Evolutionary conservation across 176 grass and related monocot genomes (phyloP).

Genomic region (Cocos nucifera): DNA sequence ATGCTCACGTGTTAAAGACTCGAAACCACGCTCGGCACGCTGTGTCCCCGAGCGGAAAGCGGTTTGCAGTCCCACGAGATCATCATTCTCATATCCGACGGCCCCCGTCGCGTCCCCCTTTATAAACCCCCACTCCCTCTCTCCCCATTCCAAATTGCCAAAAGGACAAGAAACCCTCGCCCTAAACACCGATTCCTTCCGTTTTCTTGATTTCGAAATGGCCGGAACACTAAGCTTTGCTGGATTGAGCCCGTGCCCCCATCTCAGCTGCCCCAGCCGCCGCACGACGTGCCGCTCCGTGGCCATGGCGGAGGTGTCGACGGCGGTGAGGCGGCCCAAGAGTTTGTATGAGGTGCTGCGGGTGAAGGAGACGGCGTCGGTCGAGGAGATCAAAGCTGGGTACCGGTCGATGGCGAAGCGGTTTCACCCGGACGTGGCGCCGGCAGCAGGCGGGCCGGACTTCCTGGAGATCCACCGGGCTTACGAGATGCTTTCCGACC

Average conservation of each 20-base stretch:
- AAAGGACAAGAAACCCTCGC: background rate
- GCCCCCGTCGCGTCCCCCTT: too few relatives aligned
- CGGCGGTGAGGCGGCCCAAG: background rate
- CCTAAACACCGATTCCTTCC: background rate
- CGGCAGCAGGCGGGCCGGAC: background rate
- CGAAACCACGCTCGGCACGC: too few relatives aligned
- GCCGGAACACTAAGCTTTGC: constrained; percentile 6
- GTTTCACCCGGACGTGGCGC: constrained; percentile 46
- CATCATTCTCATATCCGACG: too few relatives aligned
- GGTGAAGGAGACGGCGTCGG: constrained; percentile 43
- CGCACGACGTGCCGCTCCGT: background rate
- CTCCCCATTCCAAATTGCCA: too few relatives aligned
- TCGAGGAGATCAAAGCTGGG: constrained; percentile 52
- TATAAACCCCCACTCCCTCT: too few relatives aligned
- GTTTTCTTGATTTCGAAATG: constrained; percentile 2
- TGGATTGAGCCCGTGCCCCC: background rate
- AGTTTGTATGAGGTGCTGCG: constrained; percentile 47
- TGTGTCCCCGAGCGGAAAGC: too few relatives aligned
- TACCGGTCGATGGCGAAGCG: constrained; percentile 69
- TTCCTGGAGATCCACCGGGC: constrained; percentile 58
- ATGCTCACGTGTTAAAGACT: too few relatives aligned
- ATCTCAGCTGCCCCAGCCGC: background rate
- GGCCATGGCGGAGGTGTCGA: background rate
- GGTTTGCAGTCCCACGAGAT: too few relatives aligned
- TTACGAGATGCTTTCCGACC: constrained; percentile 61